Conservation (phyloP, 2,329 filamentous ascomycete species). For the Eutypa lata region DNA sequence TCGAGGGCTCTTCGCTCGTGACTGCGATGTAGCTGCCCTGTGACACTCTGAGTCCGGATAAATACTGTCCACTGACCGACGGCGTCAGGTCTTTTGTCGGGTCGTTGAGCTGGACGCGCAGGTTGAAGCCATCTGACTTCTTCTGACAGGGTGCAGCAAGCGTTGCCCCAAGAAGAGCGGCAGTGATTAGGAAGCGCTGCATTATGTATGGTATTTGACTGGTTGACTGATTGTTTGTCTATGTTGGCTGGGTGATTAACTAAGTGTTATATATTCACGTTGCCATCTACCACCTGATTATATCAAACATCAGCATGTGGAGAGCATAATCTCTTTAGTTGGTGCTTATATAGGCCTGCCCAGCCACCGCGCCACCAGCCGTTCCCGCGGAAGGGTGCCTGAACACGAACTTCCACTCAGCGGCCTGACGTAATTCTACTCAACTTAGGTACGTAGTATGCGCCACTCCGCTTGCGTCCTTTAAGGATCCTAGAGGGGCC, state of each 20-base stretch:
- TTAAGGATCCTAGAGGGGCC: too few species aligned
- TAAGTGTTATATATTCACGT: too few species aligned
- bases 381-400: too few species aligned
- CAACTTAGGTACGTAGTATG: too few species aligned
- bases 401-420: too few species aligned
- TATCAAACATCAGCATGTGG: neutral
- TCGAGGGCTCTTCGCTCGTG: neutral
- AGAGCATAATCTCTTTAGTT: too few species aligned
- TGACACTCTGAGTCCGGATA: neutral
- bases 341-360: too few species aligned
- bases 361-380: too few species aligned
- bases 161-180: neutral
- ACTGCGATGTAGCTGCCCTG: slow-evolving; percentile 1
- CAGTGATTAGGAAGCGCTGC: neutral
- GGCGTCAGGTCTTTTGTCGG: neutral
- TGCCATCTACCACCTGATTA: neutral
- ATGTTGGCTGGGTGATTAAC: too few species aligned
- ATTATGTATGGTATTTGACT: neutral
- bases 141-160: neutral
- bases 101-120: neutral
- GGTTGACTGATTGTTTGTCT: neutral
- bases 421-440: too few species aligned
- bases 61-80: neutral
- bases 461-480: too few species aligned
- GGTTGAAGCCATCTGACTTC: neutral